Evolutionary conservation across 495 filamentous ascomycete species (phyloP), one percentile per base, ranked within the genome.

Genomic region (Tuber borchii): DNA sequence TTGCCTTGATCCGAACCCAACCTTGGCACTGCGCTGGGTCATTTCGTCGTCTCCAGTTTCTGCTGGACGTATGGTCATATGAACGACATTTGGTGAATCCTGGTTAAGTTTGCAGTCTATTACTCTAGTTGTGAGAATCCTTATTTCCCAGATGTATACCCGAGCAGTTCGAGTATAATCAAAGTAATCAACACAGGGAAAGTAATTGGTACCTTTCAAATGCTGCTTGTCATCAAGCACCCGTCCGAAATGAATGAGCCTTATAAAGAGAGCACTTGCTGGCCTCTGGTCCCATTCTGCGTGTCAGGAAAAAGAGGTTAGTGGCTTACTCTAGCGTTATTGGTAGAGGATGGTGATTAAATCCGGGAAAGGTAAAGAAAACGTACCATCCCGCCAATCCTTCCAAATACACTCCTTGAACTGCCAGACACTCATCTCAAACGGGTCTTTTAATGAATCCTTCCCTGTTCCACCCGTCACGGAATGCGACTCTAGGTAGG

Each of bases 401-500:
- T 83, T 83, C 82, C 81, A 83, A 68, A 83, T 80, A 73, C 82
- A 83, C 70, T 83, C 82, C 75, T 83, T 83, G 56, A 83, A 65
- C 77, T 83, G 79, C 70, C 68, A 77, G 69, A 83, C 82, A 20
- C 73, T 83, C 79, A 83, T 83, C 65, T 83, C 78, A 22, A 83
- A 70, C 19, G 82, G 82, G 75, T 83, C 81, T 22, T 40, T 77
- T 45, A 80, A 72, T 22, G 74, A 42, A 31, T 82, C 80, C 77
- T 78, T 82, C 40, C 76, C 76, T 45, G 72, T 39, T 61, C 69
- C 48, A 37, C 65, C 51, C 39, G 76, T 82, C 14, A 82, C 77
- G 17, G 74, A 73, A 73, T 83, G 75, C 86, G 87, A 79, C 89
- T 92, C 93, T 91, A 97, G 39, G 80, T 86, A 80, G 83, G 70